phyloP scores from a whole-genome alignment of 768 basidiomycete species.

The Trametes cingulata region DNA sequence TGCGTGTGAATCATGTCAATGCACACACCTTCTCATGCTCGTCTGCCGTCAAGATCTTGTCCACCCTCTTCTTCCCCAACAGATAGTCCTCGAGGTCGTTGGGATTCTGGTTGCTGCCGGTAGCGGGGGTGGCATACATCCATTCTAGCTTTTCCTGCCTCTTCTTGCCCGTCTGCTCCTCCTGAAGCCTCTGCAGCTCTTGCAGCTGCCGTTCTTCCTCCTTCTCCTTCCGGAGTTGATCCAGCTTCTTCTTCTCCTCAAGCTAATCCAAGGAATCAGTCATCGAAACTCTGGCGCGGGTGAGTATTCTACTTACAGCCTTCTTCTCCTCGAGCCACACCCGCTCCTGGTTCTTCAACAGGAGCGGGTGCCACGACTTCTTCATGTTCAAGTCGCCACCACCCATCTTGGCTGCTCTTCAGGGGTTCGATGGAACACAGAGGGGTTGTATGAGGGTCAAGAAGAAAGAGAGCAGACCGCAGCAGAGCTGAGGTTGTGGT shows the following conservation, averaged over 20 bases:
- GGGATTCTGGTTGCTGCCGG: conserved; percentile 80
- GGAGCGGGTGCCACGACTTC: conserved; percentile 99
- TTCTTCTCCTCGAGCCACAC: conserved; percentile 99
- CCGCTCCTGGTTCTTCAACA: conserved; percentile 97
- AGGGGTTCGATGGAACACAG: conserved; percentile 2
- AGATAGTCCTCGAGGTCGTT: conserved; percentile 97
- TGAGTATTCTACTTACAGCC: conserved; percentile 57
- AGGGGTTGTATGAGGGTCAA: conserved; percentile 16
- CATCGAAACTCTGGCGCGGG: not conserved
- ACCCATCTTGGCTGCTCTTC: conserved; percentile 76
- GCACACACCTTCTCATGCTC: conserved; percentile 81
- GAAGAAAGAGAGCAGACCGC: conserved; percentile 16
- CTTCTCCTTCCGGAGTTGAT: conserved; percentile 95
- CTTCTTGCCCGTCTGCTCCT: conserved; percentile 94
- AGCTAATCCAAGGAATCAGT: conserved; percentile 50
- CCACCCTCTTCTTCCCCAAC: conserved; percentile 95
- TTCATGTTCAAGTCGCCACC: conserved; percentile 99
- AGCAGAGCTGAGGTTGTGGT: conserved; percentile 10
- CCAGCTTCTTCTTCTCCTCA: conserved; percentile 98
- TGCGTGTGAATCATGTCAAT: not conserved
- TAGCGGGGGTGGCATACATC: conserved; percentile 99
- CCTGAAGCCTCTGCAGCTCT: conserved; percentile 93
- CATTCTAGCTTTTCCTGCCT: conserved; percentile 93
- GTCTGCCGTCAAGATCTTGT: conserved; percentile 89
- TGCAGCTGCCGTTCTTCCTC: conserved; percentile 97